Evolutionary conservation across 2,329 filamentous ascomycete genomes (phyloP), one percentile per base, ranked within the genome.

Genomic region (Penicillium sp.): DNA sequence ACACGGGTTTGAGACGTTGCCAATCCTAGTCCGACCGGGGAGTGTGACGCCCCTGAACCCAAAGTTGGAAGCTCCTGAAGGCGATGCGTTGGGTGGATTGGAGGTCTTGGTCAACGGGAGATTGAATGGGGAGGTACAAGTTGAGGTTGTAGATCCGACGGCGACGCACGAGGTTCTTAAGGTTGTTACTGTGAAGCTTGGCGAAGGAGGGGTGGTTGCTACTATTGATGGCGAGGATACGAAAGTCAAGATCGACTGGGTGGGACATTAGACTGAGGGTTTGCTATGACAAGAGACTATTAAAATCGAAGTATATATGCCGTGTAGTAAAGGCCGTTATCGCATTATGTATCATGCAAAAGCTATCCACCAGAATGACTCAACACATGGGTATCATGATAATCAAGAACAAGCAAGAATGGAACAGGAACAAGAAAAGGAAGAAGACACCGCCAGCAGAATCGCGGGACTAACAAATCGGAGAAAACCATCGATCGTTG

Each of bases 1-100:
- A 59, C 87, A 88, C 66, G 80, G 76, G 2, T 88, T 88, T 66
- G 82, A 83, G 50, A 86, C 83, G 1, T 70, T 89, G 64, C 86
- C 87, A 3, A 73, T 89, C 3, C 84, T 88, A 45, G 81, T 89
- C 30, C 79, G 86, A 4, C 85, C 86, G 3, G 70, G 71, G 2
- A 70, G 71, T 1, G 71, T 72, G 19, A 76, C 71, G 3, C 58
- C 69, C 11, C 59, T 70, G 7, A 76, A 76, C 49, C 67, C 68
- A 5, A 66, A 61, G 45, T 46, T 75, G 50, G 70, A 67, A 56
- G 66, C 58, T 4, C 70, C 73, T 2, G 66, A 72, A 38, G 70
- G 66, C 50, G 70, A 74, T 65, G 65, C 72, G 13, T 46, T 74
- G 45, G 60, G 68, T 13, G 74, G 73, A 1, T 58, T 76, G 48